These are phyloP conservation scores for Platanthera guangdongensis DNA, from an alignment of 106 monocot species.

Conservation along the genomic window DNA sequence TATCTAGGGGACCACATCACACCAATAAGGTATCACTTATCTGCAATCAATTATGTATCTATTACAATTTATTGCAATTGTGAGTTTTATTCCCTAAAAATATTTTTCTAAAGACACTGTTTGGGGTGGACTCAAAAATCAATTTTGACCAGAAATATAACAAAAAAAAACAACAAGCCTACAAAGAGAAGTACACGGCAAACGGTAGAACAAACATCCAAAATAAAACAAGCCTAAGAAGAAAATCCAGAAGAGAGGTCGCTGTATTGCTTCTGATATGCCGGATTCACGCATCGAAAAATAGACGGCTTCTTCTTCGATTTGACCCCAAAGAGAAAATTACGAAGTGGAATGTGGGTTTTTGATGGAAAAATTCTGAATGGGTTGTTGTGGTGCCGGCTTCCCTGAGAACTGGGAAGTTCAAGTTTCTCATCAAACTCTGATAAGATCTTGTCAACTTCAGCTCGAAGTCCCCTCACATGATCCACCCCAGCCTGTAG, in stretches of 20 bases:
- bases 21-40: no score
- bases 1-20: no score
- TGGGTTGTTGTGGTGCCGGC: conserved; percentile 15
- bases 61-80: no score
- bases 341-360: conserved; percentile 42
- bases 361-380: conserved; percentile 28
- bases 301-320: conserved; percentile 71
- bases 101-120: no score
- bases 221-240: not conserved
- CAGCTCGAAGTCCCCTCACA: conserved; percentile 36
- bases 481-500: conserved; percentile 56
- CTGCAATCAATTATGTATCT: no score
- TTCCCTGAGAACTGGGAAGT: conserved; percentile 18
- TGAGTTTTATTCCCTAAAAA: no score
- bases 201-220: not conserved
- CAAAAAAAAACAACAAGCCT: not conserved
- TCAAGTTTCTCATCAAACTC: conserved; percentile 32
- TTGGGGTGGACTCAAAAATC: not conserved
- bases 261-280: conserved; percentile 20
- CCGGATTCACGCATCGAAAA: conserved; percentile 60
- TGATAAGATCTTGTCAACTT: conserved; percentile 39
- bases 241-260: not conserved
- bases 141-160: not conserved
- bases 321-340: conserved; percentile 65
- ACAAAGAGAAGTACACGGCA: not conserved